These are phyloP conservation scores for Litsea cubeba DNA, from an alignment of 164 flowering plant species.

Conservation along the genomic window DNA sequence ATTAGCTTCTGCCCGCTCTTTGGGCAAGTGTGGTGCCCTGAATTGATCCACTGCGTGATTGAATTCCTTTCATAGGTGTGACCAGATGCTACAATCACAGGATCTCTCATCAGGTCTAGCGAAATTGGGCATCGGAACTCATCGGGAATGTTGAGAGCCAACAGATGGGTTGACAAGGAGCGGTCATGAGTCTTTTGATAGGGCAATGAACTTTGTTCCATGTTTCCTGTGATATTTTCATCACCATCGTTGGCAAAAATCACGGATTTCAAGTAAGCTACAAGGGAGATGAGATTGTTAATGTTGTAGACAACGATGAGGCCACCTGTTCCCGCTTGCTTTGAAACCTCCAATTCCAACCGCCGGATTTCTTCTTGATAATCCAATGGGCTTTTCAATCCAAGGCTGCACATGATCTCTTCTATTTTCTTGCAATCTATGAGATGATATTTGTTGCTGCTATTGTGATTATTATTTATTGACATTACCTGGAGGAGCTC, in stretches of 20 bases:
- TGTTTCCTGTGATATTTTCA: conserved; percentile 12
- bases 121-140: conserved; percentile 92
- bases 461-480: conserved; percentile 16
- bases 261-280: conserved; percentile 41
- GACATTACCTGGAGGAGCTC: conserved; percentile 47
- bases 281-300: conserved; percentile 59
- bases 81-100: conserved; percentile 91
- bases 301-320: conserved; percentile 58
- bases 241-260: conserved; percentile 20
- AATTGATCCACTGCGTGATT: conserved; percentile 89
- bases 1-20: conserved; percentile 83
- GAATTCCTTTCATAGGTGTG: conserved; percentile 93
- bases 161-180: conserved; percentile 30
- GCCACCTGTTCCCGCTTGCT: conserved; percentile 79
- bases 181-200: conserved; percentile 13
- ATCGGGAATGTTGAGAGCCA: conserved; percentile 46
- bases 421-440: conserved; percentile 32
- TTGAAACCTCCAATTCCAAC: conserved; percentile 52
- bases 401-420: conserved; percentile 38
- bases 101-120: conserved; percentile 91
- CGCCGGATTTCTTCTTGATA: conserved; percentile 47
- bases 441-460: conserved; percentile 22
- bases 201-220: conserved; percentile 11
- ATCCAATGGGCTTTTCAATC: conserved; percentile 37
- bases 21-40: conserved; percentile 80